Evolutionary conservation across 2,329 filamentous ascomycete species (phyloP), one percentile per base, ranked within the genome.

Genomic region (Plenodomus biglobosus): DNA sequence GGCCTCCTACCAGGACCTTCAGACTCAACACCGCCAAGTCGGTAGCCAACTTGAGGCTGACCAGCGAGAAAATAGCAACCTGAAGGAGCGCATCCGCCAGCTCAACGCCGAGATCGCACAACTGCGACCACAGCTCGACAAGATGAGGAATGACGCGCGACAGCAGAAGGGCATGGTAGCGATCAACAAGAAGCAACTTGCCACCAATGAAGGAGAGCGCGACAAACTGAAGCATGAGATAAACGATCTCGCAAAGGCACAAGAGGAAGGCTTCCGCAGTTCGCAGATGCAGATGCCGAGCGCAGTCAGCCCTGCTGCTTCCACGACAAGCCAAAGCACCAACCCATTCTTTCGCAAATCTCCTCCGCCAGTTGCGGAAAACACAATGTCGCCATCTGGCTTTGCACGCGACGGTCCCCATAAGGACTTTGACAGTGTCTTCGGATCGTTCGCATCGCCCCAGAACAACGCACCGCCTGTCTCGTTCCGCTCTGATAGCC

Each of bases 151-250:
- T 11, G 91, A 96, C 61, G 91, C 91, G 20, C 85, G 94, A 36
- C 94, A 97, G 71, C 92, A 97, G 68, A 97, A 95, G 76, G 94
- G 94, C 16, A 80, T 97, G 57, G 92, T 95, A 22, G 92, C 94
- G 37, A 99, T 99, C 75, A 96, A 96, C 76, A 97, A 95, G 80
- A 99, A 99, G 76, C 94, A 99, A 74, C 78, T 97, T 51, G 84
- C 87, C 30, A 96, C 92, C 1, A 90, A 87, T 48, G 94, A 99
- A 72, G 83, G 83, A 40, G 92, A 97, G 70, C 84, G 89, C 24
- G 92, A 97, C 52, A 92, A 90, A 76, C 78, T 96, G 34, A 92
- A 91, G 75, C 76, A 78, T 1, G 92, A 97, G 70, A 86, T 87
- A 38, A 85, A 85, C 49, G 85, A 84, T 42, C 80, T 86, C 55